phyloP scores from a whole-genome alignment of 345 rosid species.

The Brassica nigra region DNA sequence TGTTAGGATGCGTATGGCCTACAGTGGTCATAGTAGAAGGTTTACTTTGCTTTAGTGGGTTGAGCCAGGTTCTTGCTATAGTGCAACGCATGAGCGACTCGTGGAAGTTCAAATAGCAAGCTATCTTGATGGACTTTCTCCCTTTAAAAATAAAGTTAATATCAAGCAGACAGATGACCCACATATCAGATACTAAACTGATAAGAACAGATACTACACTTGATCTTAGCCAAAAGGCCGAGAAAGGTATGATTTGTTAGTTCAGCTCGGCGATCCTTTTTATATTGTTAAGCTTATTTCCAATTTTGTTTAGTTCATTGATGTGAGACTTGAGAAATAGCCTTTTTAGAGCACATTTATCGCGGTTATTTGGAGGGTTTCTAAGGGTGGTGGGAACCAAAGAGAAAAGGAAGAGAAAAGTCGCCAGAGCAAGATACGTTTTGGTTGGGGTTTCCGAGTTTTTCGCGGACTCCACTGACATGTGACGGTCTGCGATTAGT shows the following conservation, averaged over 20 bases:
- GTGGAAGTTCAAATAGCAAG: not conserved
- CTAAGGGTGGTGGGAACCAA: too few relatives aligned
- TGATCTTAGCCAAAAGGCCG: slow-evolving; percentile 77
- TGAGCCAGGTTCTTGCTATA: not conserved
- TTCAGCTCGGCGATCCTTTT: not conserved
- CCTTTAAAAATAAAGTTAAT: not conserved
- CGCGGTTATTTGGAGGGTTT: too few relatives aligned
- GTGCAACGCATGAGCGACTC: not conserved
- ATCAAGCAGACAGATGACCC: not conserved
- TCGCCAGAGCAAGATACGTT: too few relatives aligned
- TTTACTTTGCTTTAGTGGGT: not conserved
- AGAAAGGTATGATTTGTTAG: slow-evolving; percentile 48
- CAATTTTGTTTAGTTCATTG: not conserved
- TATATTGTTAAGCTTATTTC: not conserved
- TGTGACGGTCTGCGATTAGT: too few relatives aligned
- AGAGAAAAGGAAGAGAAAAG: too few relatives aligned
- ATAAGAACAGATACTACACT: slow-evolving; percentile 69
- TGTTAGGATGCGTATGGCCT: too few relatives aligned
- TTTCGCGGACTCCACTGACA: too few relatives aligned
- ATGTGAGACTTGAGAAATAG: not conserved
- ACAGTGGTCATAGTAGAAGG: not conserved
- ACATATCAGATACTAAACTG: slow-evolving; percentile 54
- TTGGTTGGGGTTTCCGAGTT: too few relatives aligned
- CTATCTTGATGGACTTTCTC: not conserved
- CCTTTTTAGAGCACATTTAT: not conserved